phyloP scores from a whole-genome alignment of 345 rosid species.

The Draba incana region DNA sequence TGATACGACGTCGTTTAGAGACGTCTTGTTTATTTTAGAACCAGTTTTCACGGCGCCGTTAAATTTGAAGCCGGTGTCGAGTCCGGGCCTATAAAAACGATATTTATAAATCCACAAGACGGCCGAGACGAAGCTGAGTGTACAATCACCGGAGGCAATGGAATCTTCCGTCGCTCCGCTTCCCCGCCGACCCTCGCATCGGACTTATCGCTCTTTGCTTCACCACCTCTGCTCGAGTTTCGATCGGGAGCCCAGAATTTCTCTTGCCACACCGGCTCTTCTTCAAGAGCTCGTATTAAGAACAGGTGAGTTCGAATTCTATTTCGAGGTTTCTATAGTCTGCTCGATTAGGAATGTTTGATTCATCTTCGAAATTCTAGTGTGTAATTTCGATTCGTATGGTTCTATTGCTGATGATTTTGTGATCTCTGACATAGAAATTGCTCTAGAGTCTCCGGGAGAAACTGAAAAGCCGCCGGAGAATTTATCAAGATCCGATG shows the following conservation, averaged over 20 bases:
- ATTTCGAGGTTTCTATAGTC: background rate
- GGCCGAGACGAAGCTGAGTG: background rate
- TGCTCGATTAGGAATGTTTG: background rate
- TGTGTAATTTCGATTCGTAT: background rate
- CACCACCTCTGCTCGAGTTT: conserved; percentile 51
- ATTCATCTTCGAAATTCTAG: background rate
- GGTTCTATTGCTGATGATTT: conserved; percentile 8
- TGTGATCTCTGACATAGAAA: conserved; percentile 29
- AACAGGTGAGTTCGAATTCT: conserved; percentile 23
- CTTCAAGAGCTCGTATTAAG: conserved; percentile 34
- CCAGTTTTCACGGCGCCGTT: conserved; percentile 33
- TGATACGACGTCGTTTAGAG: conserved; percentile 20
- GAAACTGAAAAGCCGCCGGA: conserved; percentile 16
- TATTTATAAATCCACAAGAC: conserved; percentile 24
- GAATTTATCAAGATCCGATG: conserved; percentile 9
- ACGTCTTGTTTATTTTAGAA: background rate
- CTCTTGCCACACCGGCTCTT: conserved; percentile 44
- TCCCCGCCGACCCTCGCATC: conserved; percentile 27
- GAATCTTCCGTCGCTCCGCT: conserved; percentile 9
- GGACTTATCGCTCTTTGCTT: conserved; percentile 50
- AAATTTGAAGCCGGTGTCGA: conserved; percentile 6
- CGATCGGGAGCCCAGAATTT: conserved; percentile 47
- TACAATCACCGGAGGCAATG: background rate
- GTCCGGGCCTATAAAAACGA: background rate
- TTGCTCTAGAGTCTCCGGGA: conserved; percentile 10